These are phyloP conservation scores for Plasmodium sp. DNA, from an alignment of 169 alveolate genomes.

Conservation along the genomic window DNA sequence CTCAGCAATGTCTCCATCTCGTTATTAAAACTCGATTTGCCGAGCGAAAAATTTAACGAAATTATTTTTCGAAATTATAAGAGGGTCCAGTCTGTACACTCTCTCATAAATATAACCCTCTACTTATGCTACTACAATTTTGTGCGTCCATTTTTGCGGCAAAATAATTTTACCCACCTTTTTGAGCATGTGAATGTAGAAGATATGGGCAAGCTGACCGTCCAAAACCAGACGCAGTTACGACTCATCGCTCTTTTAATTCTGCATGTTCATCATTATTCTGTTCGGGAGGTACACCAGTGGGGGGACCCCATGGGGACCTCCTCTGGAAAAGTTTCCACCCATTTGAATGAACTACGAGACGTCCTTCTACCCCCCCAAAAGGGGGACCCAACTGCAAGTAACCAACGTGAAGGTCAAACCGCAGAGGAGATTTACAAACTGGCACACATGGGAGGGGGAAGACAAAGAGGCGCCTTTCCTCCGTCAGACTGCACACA, in stretches of 20 bases:
- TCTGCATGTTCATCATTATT: constrained; percentile 10
- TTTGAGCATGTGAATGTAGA: constrained; percentile 1
- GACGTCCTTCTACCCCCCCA: background rate
- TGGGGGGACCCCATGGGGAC: background rate
- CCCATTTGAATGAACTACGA: background rate
- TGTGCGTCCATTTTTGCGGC: background rate
- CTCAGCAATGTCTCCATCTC: constrained; percentile 45
- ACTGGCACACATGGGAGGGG: background rate
- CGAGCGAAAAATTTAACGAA: constrained; percentile 2
- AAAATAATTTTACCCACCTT: constrained; percentile 22
- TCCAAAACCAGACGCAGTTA: constrained; percentile 46
- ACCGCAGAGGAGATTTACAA: background rate
- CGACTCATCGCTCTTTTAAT: constrained; percentile 12
- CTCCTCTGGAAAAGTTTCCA: background rate
- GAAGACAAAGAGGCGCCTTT: background rate
- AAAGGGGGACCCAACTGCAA: background rate
- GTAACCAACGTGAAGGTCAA: background rate
- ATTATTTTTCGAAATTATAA: constrained; percentile 37
- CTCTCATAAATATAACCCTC: constrained; percentile 62
- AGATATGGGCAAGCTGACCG: constrained; percentile 6
- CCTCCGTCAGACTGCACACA: background rate
- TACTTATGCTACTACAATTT: constrained; percentile 52
- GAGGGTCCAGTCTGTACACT: constrained; percentile 19
- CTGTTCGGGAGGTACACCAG: background rate
- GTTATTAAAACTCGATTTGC: constrained; percentile 40